Evolutionary conservation across 192 early-diverging fungal species (phyloP).

Genomic region (Phlyctochytrium planicorne): DNA sequence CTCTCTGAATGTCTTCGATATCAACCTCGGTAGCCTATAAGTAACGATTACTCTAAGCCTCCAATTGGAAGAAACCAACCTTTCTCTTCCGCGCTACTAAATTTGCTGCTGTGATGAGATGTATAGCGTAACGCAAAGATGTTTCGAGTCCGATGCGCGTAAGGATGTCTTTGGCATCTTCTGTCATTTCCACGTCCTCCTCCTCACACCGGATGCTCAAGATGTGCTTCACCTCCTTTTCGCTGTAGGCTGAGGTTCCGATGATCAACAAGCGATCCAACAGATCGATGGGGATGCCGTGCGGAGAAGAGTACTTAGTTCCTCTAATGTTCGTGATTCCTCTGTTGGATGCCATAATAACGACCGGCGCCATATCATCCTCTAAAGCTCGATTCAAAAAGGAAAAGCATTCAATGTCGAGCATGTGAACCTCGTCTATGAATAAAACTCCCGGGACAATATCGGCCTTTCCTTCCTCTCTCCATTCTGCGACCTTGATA

Average conservation of each 20-base stretch:
- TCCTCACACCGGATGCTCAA: slow-evolving; percentile 78
- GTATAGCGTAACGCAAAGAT: slow-evolving; percentile 92
- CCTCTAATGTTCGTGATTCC: slow-evolving; percentile 94
- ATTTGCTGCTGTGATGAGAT: slow-evolving; percentile 93
- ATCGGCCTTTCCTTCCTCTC: slow-evolving; percentile 98
- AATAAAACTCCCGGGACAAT: slow-evolving; percentile 97
- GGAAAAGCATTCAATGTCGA: slow-evolving; percentile 99
- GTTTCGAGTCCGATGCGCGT: slow-evolving; percentile 94
- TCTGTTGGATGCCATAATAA: slow-evolving; percentile 99
- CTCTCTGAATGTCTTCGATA: slow-evolving; percentile 90
- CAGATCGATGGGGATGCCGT: slow-evolving; percentile 97
- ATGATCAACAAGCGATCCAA: slow-evolving; percentile 94
- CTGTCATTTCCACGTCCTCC: slow-evolving; percentile 94
- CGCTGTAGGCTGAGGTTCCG: slow-evolving; percentile 81
- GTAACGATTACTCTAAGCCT: neutral
- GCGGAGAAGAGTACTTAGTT: slow-evolving; percentile 94
- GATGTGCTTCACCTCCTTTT: slow-evolving; percentile 85
- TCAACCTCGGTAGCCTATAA: slow-evolving; percentile 80
- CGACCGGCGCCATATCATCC: slow-evolving; percentile 93
- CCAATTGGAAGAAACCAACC: slow-evolving; percentile 33
- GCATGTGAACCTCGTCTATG: slow-evolving; percentile 99
- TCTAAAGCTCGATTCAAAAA: slow-evolving; percentile 97
- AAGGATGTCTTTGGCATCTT: slow-evolving; percentile 88
- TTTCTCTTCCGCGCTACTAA: slow-evolving; percentile 89
- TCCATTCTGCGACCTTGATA: slow-evolving; percentile 93